Conservation (phyloP, 2,329 filamentous ascomycete genomes). For the Ceratocystis harringtonii region DNA sequence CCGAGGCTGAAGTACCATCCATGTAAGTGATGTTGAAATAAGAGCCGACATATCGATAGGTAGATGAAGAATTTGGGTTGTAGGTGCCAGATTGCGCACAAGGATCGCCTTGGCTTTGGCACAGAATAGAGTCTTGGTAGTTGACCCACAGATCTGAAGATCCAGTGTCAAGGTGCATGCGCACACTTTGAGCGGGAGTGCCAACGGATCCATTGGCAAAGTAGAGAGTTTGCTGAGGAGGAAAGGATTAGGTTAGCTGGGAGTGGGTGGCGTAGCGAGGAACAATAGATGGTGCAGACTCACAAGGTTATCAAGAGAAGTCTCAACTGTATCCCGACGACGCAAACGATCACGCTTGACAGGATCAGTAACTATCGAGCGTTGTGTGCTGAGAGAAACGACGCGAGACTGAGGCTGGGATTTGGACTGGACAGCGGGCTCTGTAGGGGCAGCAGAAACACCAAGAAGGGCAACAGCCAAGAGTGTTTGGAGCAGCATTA, state of each 20-base stretch:
- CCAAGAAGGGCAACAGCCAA: slow-evolving; percentile 10
- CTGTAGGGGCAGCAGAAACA: slow-evolving; percentile 7
- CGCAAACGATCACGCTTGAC: slow-evolving; percentile 31
- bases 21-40: slow-evolving; percentile 81
- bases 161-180: slow-evolving; percentile 51
- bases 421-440: background rate
- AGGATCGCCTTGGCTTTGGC: slow-evolving; percentile 31
- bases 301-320: slow-evolving; percentile 42
- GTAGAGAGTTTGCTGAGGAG: slow-evolving; percentile 42
- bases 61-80: slow-evolving; percentile 54
- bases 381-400: slow-evolving; percentile 31
- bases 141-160: slow-evolving; percentile 62
- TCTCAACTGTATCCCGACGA: slow-evolving; percentile 30
- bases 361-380: slow-evolving; percentile 27
- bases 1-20: slow-evolving; percentile 60
- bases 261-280: background rate
- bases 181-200: slow-evolving; percentile 42
- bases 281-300: slow-evolving; percentile 16
- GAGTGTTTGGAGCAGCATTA: slow-evolving; percentile 6
- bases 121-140: slow-evolving; percentile 44
- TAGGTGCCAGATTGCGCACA: slow-evolving; percentile 55
- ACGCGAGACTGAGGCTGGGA: slow-evolving; percentile 29
- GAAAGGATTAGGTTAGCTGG: slow-evolving; percentile 10
- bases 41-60: slow-evolving; percentile 57
- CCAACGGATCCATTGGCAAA: slow-evolving; percentile 48